Evolutionary conservation across 208 protist genomes (phyloP), one percentile per base, ranked within the genome.

Genomic region (Wallacemonas sp.): DNA sequence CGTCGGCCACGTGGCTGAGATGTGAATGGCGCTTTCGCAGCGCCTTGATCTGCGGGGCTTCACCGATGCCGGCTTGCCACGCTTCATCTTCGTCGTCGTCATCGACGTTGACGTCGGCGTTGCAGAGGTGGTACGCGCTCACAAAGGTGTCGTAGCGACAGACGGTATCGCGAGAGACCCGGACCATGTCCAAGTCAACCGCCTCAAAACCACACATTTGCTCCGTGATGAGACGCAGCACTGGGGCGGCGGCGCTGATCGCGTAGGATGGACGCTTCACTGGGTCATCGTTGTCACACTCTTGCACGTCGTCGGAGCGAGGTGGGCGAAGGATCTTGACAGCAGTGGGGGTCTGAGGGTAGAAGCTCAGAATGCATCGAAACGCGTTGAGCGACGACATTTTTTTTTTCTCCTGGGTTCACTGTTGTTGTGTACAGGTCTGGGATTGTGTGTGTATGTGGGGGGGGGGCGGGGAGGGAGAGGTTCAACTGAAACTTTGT

Each of bases 181-280:
- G 29, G 14, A 58, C 52, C n/a, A 34, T 14, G 23, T 43, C 52
- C 6, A 58, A 14, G 4, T n/a, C 52, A 9, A 24, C 30, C 30
- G 27, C 52, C 52, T 2, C 52, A 19, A 41, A 58, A 5, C 52
- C 52, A 1, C 30, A 43, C 8, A 39, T 17, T 8, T 58, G 26
- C 30, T 58, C 52, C 16, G 38, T 30, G 17, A 58, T 11, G 14
- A 43, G 27, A 3, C 34, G 1, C 14, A 43, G n/a, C 8, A 2
- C 0, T 14, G 52, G 52, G 29, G 52, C 26, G 52, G 52, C 16
- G n/a, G n/a, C 3, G 11, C 29, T 4, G 5, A 39, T 4, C 12
- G 52, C 52, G 52, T 26, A 58, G 9, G 52, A 19, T 8, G 30
- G 9, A 39, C 29, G 52, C 29, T 58, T 6, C 47, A 55, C 41